A percentile compares a stretch with the other conserved stretches of the same genome.
Conservation (phyloP, 192 early-diverging fungal genomes). For the Coemansia sp. region DNA sequence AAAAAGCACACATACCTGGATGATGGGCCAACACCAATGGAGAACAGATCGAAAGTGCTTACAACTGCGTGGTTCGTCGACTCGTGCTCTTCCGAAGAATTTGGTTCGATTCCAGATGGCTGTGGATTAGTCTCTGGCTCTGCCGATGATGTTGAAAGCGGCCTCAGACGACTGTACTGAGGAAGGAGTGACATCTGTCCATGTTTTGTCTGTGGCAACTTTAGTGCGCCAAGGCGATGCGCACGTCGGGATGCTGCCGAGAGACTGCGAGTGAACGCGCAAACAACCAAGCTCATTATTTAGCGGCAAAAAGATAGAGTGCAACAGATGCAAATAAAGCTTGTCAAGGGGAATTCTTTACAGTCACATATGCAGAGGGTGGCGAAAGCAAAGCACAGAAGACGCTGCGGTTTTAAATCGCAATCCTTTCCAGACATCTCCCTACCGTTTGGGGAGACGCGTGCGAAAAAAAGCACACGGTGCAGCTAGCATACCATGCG, state of each 20-base stretch:
- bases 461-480: not conserved
- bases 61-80: slow-evolving; percentile 78
- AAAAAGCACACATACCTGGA: slow-evolving; percentile 56
- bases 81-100: slow-evolving; percentile 31
- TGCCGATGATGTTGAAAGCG: slow-evolving; percentile 30
- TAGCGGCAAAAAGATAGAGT: not conserved
- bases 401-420: not conserved
- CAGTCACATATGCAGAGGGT: not conserved
- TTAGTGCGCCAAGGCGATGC: not conserved
- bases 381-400: not conserved
- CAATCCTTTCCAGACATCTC: not conserved
- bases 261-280: slow-evolving; percentile 23
- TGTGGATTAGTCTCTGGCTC: slow-evolving; percentile 37
- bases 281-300: slow-evolving; percentile 29
- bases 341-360: not conserved
- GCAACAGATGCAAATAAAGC: not conserved
- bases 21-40: slow-evolving; percentile 94
- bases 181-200: not conserved
- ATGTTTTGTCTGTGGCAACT: not conserved
- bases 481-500: not conserved
- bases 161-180: slow-evolving; percentile 5
- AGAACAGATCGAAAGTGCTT: slow-evolving; percentile 92
- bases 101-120: slow-evolving; percentile 16
- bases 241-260: slow-evolving; percentile 10
- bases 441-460: slow-evolving; percentile 7